Evolutionary conservation across 2,329 filamentous ascomycete species (phyloP).

Genomic region (Penicillium freii): DNA sequence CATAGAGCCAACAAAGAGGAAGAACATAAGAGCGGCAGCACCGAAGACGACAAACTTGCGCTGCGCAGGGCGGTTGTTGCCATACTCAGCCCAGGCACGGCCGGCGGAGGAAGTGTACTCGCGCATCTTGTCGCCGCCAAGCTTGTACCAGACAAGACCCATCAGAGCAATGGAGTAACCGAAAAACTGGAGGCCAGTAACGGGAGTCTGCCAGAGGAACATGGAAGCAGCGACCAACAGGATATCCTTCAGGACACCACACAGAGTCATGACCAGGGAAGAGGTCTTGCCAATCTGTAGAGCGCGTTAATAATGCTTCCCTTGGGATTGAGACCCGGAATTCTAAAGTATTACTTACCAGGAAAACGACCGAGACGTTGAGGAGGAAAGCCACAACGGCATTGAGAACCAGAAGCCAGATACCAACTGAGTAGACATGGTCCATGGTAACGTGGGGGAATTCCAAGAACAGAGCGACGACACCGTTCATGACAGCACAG

Average conservation of each 20-base stretch:
- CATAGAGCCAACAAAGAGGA: slow-evolving; percentile 64
- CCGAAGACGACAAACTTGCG: slow-evolving; percentile 74
- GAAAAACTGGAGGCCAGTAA: slow-evolving; percentile 68
- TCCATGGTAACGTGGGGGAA: slow-evolving; percentile 62
- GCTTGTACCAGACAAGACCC: slow-evolving; percentile 67
- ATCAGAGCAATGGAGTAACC: slow-evolving; percentile 72
- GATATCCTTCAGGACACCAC: slow-evolving; percentile 84
- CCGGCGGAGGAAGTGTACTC: slow-evolving; percentile 69
- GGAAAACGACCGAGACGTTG: slow-evolving; percentile 80
- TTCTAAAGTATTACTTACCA: slow-evolving; percentile 56
- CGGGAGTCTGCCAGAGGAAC: slow-evolving; percentile 72
- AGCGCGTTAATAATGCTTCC: neutral
- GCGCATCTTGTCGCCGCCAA: slow-evolving; percentile 75
- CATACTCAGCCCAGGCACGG: slow-evolving; percentile 84
- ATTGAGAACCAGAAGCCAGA: slow-evolving; percentile 66
- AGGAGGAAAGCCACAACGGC: slow-evolving; percentile 76
- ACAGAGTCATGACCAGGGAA: slow-evolving; percentile 79
- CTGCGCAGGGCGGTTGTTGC: slow-evolving; percentile 69
- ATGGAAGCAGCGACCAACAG: slow-evolving; percentile 75
- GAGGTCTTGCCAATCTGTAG: slow-evolving; percentile 81
- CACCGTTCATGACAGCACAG: slow-evolving; percentile 75
- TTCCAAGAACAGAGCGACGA: slow-evolving; percentile 69
- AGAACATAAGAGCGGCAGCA: slow-evolving; percentile 63
- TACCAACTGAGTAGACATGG: slow-evolving; percentile 65
- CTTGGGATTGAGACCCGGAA: neutral